These are phyloP conservation scores for Aurifilum marmelostoma DNA, from an alignment of 2,329 filamentous ascomycete genomes.

Conservation along the genomic window DNA sequence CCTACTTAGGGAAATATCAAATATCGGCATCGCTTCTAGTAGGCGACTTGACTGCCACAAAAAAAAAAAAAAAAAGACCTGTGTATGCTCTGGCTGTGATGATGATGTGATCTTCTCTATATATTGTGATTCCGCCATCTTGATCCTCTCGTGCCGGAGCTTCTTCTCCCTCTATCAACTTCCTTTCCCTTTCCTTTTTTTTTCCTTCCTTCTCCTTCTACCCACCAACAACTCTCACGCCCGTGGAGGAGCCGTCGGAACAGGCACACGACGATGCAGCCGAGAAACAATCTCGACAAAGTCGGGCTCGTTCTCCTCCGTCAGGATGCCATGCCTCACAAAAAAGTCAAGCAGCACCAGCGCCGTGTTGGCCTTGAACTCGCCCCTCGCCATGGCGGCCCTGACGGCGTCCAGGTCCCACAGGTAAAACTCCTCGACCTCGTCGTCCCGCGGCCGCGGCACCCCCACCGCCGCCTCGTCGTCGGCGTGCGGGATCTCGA, in stretches of 20 bases:
- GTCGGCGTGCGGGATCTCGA: conserved; percentile 59
- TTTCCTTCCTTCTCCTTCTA: too few relatives aligned
- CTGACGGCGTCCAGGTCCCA: conserved; percentile 65
- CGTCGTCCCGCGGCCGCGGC: conserved; percentile 72
- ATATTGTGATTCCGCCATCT: neutral
- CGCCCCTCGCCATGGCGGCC: conserved; percentile 61
- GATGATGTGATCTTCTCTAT: neutral
- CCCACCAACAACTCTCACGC: neutral
- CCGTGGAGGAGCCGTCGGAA: conserved; percentile 36
- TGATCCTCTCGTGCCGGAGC: too few relatives aligned
- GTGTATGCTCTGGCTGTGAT: neutral
- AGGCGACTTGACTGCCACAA: neutral
- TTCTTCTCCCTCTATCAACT: too few relatives aligned
- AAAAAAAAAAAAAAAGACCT: neutral
- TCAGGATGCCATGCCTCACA: conserved; percentile 74
- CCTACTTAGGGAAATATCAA: neutral
- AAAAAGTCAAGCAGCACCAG: conserved; percentile 81
- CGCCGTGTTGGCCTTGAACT: conserved; percentile 87
- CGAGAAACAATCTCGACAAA: conserved; percentile 68
- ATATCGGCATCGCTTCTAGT: neutral
- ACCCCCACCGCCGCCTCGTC: conserved; percentile 54
- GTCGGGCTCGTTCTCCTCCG: conserved; percentile 70
- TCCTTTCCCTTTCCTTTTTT: too few relatives aligned
- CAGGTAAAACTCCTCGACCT: conserved; percentile 76
- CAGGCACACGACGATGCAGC: conserved; percentile 49